Percentiles rank a stretch among this genome's conserved stretches.
These are phyloP conservation scores for Colletotrichum shisoi DNA, from an alignment of 2,329 filamentous ascomycete genomes.

Conservation along the genomic window DNA sequence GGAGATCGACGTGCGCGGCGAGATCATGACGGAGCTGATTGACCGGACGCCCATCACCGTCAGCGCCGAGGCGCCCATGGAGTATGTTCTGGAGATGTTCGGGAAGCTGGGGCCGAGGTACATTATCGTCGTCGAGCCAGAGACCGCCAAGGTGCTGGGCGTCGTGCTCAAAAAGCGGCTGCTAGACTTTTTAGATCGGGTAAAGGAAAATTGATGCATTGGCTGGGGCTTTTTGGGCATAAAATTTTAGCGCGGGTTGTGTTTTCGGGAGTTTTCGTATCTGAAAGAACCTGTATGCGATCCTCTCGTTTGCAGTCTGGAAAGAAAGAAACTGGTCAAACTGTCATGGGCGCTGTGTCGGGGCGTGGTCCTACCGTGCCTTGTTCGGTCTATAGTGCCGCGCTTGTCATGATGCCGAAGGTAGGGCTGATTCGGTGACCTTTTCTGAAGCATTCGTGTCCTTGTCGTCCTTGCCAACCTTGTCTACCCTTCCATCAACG, in stretches of 20 bases:
- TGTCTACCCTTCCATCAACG: no score
- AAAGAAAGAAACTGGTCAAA: no score
- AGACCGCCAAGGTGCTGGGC: slow-evolving; percentile 58
- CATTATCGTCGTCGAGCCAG: slow-evolving; percentile 62
- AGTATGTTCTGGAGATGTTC: slow-evolving; percentile 68
- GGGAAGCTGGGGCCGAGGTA: slow-evolving; percentile 63
- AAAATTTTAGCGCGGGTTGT: no score
- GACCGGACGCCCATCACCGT: slow-evolving; percentile 63
- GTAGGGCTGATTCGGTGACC: not conserved
- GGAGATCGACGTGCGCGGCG: slow-evolving; percentile 46
- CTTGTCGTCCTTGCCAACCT: not conserved
- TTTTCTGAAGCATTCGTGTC: not conserved
- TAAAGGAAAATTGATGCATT: not conserved
- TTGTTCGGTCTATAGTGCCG: no score
- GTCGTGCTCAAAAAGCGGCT: slow-evolving; percentile 67
- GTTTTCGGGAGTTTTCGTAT: not conserved
- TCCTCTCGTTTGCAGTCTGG: not conserved
- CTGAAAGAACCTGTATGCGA: not conserved
- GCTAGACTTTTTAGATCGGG: slow-evolving; percentile 27
- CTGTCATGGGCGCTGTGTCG: not conserved
- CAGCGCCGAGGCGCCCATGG: slow-evolving; percentile 61
- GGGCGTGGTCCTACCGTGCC: not conserved
- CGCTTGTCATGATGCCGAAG: not conserved
- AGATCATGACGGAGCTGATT: slow-evolving; percentile 56
- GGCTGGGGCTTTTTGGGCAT: no score